These are phyloP conservation scores for Capillidium heterosporum DNA, from an alignment of 371 early-diverging fungal genomes.

Conservation along the genomic window DNA sequence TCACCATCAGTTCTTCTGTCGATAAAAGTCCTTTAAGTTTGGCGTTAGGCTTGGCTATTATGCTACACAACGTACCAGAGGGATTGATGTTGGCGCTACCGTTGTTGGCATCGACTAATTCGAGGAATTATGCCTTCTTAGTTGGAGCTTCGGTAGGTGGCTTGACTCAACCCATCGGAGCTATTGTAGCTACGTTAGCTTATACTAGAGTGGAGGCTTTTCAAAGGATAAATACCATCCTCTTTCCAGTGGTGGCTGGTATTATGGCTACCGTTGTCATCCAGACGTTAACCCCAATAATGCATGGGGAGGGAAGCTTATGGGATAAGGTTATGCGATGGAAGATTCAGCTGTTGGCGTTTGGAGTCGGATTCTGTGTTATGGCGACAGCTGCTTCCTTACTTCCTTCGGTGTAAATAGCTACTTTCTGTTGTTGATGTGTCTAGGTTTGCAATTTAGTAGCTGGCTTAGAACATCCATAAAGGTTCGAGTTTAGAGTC, in stretches of 20 bases:
- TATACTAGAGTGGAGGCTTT: too few relatives aligned
- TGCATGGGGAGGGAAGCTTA: neutral
- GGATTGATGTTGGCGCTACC: slow-evolving; percentile 62
- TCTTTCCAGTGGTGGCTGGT: slow-evolving; percentile 36
- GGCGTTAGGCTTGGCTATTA: slow-evolving; percentile 50
- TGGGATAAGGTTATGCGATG: too few relatives aligned
- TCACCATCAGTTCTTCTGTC: slow-evolving; percentile 47
- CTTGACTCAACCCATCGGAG: slow-evolving; percentile 41
- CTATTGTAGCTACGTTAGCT: too few relatives aligned
- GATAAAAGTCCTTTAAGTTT: slow-evolving; percentile 41
- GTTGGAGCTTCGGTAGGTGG: slow-evolving; percentile 47
- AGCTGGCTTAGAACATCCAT: too few relatives aligned
- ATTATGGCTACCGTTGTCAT: slow-evolving; percentile 47
- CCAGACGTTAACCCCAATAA: neutral
- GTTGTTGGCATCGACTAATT: slow-evolving; percentile 39
- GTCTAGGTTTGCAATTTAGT: too few relatives aligned
- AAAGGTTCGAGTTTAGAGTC: too few relatives aligned
- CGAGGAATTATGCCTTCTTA: slow-evolving; percentile 32
- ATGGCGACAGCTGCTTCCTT: too few relatives aligned
- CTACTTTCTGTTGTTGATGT: too few relatives aligned
- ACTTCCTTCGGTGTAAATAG: too few relatives aligned
- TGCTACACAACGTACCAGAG: slow-evolving; percentile 64
- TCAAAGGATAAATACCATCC: slow-evolving; percentile 19
- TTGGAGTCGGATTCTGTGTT: too few relatives aligned
- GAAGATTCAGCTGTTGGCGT: too few relatives aligned